Evolutionary conservation across 2,329 filamentous ascomycete genomes (phyloP).

Genomic region (Colletotrichum sp.): DNA sequence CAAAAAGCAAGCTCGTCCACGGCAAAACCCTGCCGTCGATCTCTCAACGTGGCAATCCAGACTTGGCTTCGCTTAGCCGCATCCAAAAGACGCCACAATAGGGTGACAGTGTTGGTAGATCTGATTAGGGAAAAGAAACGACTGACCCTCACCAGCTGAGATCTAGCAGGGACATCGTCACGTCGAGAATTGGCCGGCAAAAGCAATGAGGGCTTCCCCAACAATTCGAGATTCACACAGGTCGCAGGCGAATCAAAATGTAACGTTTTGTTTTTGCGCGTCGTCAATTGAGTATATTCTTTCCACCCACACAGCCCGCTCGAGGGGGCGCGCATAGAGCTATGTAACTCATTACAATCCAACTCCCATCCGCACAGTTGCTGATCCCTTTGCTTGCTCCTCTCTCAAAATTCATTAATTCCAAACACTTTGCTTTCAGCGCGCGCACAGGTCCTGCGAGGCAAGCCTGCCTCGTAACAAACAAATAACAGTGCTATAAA

Average conservation of each 20-base stretch:
- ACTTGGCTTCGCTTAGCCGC: background rate
- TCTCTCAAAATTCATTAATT: slow-evolving; percentile 6
- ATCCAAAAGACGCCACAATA: background rate
- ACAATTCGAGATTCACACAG: background rate
- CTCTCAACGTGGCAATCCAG: background rate
- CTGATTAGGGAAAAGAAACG: background rate
- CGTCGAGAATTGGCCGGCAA: background rate
- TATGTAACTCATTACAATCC: slow-evolving; percentile 4
- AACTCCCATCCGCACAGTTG: background rate
- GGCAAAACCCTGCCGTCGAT: background rate
- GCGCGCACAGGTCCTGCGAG: background rate
- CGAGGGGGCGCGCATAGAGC: background rate
- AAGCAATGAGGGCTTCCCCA: background rate
- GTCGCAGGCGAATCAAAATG: background rate
- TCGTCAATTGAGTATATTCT: background rate
- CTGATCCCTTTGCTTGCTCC: background rate
- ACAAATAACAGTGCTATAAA: background rate
- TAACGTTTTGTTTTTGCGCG: background rate
- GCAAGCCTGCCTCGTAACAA: background rate
- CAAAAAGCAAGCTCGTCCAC: background rate
- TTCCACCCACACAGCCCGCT: background rate
- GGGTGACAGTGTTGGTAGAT: background rate
- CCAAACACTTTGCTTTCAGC: background rate
- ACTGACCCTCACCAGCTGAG: background rate
- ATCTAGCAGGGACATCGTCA: background rate